Conservation (phyloP, 108 stramenopile species). For the Skeletonema costatum region DNA sequence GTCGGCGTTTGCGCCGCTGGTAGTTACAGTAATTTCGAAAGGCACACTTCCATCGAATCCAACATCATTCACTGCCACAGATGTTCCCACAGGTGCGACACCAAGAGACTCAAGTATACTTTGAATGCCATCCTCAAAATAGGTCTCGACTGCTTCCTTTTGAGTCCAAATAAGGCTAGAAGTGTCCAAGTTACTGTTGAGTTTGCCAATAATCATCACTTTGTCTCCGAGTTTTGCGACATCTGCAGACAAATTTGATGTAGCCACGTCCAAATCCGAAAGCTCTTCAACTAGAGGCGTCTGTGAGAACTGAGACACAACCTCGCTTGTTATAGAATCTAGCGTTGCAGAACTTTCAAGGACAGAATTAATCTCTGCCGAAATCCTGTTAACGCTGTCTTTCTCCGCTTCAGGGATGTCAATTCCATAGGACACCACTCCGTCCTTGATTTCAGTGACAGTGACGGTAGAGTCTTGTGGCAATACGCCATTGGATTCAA, state of each 20-base stretch:
- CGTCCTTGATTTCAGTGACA: slow-evolving; percentile 3
- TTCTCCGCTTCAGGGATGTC: slow-evolving; percentile 1
- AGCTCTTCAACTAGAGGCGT: slow-evolving; percentile 1
- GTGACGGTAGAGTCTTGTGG: not conserved
- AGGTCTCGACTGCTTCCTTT: slow-evolving; percentile 11
- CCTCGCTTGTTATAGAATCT: not conserved
- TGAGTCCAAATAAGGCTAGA: slow-evolving; percentile 11
- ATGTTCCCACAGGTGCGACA: slow-evolving; percentile 3
- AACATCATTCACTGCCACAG: slow-evolving; percentile 19
- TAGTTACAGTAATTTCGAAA: slow-evolving; percentile 1
- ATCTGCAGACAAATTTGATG: not conserved
- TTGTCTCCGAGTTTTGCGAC: not conserved
- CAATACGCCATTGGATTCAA: not conserved
- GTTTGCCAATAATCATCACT: slow-evolving; percentile 11
- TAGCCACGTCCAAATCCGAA: not conserved
- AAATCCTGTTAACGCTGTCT: not conserved
- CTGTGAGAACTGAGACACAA: not conserved
- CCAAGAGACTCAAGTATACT: slow-evolving; percentile 14
- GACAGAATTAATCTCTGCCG: not conserved
- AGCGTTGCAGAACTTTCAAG: not conserved
- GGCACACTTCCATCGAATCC: slow-evolving; percentile 6
- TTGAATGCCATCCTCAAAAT: slow-evolving; percentile 16
- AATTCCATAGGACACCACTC: not conserved
- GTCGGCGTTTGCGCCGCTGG: not conserved
- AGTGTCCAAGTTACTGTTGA: slow-evolving; percentile 20